Conservation (phyloP, 2,329 filamentous ascomycete genomes). For the Xylariaceae sp. region DNA sequence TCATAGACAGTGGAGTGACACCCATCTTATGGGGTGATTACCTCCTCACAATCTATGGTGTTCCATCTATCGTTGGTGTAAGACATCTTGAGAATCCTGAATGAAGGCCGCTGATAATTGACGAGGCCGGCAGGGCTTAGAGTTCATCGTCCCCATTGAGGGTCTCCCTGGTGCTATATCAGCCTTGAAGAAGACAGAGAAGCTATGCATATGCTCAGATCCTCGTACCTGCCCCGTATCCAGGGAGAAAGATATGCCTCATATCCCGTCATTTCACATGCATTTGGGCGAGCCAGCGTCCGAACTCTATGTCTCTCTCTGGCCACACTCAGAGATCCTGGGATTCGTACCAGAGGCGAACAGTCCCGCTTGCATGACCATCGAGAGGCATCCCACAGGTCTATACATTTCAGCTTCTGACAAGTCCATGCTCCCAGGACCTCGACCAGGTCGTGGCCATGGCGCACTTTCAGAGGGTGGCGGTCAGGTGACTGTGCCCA, state of each 20-base stretch:
- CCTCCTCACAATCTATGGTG: conserved; percentile 6
- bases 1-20: not conserved
- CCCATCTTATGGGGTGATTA: conserved; percentile 6
- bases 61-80: conserved; percentile 3
- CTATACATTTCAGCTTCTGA: conserved; percentile 1
- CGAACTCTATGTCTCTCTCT: conserved; percentile 3
- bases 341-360: conserved; percentile 2
- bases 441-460: conserved; percentile 1
- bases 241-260: not conserved
- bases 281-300: conserved; percentile 1
- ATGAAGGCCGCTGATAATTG: not conserved
- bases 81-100: not conserved
- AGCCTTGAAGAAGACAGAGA: not conserved
- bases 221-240: not conserved
- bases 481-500: conserved; percentile 1
- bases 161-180: not conserved
- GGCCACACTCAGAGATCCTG: conserved; percentile 1
- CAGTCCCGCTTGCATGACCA: not conserved
- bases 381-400: not conserved
- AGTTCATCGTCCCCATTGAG: conserved; percentile 1
- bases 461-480: conserved; percentile 1
- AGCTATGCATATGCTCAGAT: not conserved
- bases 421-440: not conserved
- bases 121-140: not conserved
- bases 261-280: conserved; percentile 3